Base-by-base conservation (phyloP, 2,329 filamentous ascomycete genomes). In the Falciphora oryzae region DNA sequence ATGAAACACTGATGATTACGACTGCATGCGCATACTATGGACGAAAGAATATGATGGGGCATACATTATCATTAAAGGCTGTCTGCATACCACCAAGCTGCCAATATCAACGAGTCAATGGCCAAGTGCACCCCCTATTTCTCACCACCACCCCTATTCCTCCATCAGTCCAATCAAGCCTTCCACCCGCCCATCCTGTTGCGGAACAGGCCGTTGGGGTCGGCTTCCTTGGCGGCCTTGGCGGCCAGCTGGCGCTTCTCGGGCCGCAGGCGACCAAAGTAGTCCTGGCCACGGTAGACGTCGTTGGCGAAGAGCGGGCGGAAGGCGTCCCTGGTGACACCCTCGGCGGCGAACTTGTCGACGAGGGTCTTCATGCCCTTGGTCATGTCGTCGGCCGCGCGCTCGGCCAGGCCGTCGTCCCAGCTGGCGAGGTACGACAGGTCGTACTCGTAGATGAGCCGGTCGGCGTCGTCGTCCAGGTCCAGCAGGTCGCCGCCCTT, bases 261-360 rank as follows among this genome's bases (percentile, higher is more conserved):
- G 0, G 75, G 72, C 67, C 70, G 73, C 68, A 81, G 63, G 44
- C 78, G 69, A 2, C 73, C 76, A 61, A 74, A 80, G 68, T 79
- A 80, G 65, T 81, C 78, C 69, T 81, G 75, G n/a, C 73, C 66
- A 64, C 74, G 76, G 68, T 75, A 79, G 18, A 72, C 75, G 62
- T 80, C 77, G 67, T 80, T 81, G 74, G 77, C 75, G 68, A 79
- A 80, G 8, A 80, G 66, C 10, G 79, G 79, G 60, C 77, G 70
- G 65, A 76, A 79, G 1, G 69, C 75, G 31, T 75, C 71, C 13
- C 31, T 31, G 18, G 62, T 62, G n/a, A 44, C 50, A 16, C 60
- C 60, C 25, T 62, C 18, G 14, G 60, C 38, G 13, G 50, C 60
- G 38, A 62, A 62, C 14, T 44, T 29, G 60, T 62, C 60, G n/a